Evolutionary conservation across 169 alveolate species (phyloP), one percentile per base, ranked within the genome.

Genomic region (Plasmodium berghei): DNA sequence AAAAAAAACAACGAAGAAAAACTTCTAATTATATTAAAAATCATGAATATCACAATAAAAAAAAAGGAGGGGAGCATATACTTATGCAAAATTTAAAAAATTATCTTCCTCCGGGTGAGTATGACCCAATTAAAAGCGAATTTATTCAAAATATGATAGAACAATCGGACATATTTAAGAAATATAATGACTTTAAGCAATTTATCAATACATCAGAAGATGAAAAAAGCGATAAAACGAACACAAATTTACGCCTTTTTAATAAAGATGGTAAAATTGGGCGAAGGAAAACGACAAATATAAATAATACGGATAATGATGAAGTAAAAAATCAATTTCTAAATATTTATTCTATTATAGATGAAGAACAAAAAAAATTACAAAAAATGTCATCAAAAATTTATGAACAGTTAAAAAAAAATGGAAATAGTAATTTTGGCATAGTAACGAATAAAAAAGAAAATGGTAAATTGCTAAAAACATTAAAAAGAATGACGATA

Each of bases 1-100:
- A 48, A 34, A 64, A 40, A 22, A 59, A 45, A 9, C 45, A 77
- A 63, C 63, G 58, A 26, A 77, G 49, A 77, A 77, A 61, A 48
- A 45, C 24, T 12, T 20, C 72, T 22, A 62, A 24, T 52, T 8
- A 52, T 6, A 52, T 8, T 34, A 34, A 6, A 34, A 34, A 34
- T 34, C 8, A 34, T 34, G 42, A 34, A 34, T 34, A 34, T 34
- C 42, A 56, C 9, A 56, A 56, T 20, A 49, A 40, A 72, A 40
- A 52, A 72, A 8, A 18, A 72, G 52, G 16, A 45, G 49, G 45
- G 48, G 46, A 73, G 16, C 52, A 40, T 58, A 73, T 10, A 45
- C 69, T 1, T 56, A 73, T 61, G 18, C 46, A 12, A 48, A 34
- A 34, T 34, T 34, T 34, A 34, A 34, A 34, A 34, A 3, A 34